phyloP scores from a whole-genome alignment of 495 filamentous ascomycete genomes.

The Jackrogersella minutella region DNA sequence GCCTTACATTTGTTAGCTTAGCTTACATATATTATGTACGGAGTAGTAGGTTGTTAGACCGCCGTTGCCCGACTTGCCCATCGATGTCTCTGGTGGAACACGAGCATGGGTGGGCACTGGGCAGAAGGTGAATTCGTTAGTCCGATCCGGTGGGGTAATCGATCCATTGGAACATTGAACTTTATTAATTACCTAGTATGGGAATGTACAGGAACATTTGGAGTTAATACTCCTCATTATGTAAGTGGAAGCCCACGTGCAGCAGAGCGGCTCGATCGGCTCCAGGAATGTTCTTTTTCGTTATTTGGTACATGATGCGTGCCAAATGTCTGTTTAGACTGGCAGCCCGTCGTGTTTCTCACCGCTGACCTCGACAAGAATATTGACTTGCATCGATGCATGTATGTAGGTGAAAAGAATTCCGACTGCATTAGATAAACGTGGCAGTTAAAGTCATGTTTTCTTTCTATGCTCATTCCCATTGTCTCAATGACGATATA shows the following conservation, averaged over 20 bases:
- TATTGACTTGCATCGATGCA: conserved; percentile 5
- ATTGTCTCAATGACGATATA: too few relatives aligned
- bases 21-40: too few relatives aligned
- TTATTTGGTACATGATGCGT: background rate
- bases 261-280: conserved; percentile 27
- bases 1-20: conserved; percentile 1
- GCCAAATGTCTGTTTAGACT: background rate
- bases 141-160: conserved; percentile 24
- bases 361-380: conserved; percentile 10
- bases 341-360: background rate
- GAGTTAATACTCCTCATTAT: background rate
- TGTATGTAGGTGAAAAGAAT: background rate
- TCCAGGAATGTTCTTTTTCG: background rate
- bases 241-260: conserved; percentile 32
- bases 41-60: background rate
- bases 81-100: too few relatives aligned
- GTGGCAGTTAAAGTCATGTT: background rate
- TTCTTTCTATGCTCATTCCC: too few relatives aligned
- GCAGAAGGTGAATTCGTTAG: conserved; percentile 21
- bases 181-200: background rate
- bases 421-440: background rate
- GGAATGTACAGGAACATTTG: conserved; percentile 5
- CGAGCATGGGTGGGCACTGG: background rate
- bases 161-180: background rate
- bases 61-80: background rate